Conservation (phyloP, 495 filamentous ascomycete genomes). For the Beverwykella pulmonaria region DNA sequence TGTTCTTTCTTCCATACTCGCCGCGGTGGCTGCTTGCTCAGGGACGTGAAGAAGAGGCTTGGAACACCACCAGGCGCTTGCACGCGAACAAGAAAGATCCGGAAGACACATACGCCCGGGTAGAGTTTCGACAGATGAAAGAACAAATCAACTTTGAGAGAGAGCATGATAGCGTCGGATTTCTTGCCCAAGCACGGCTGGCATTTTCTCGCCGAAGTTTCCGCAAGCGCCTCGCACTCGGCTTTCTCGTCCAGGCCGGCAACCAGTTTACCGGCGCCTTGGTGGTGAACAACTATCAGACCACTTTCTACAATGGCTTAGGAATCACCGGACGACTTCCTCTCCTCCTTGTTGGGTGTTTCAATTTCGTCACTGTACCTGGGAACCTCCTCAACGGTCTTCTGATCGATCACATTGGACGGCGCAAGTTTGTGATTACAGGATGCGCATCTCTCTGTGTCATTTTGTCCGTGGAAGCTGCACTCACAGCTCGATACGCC, state of each 20-base stretch:
- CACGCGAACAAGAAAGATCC: conserved; percentile 32
- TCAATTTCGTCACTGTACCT: conserved; percentile 20
- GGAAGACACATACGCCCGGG: conserved; percentile 31
- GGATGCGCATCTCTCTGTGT: conserved; percentile 16
- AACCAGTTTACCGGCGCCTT: conserved; percentile 12
- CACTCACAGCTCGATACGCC: conserved; percentile 12
- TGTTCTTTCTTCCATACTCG: conserved; percentile 57
- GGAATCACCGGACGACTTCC: conserved; percentile 16
- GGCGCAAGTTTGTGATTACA: conserved; percentile 27
- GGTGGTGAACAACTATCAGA: conserved; percentile 27
- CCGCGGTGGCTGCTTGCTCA: conserved; percentile 58
- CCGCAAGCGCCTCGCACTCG: conserved; percentile 13
- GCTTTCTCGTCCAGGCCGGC: conserved; percentile 16
- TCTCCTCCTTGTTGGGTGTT: conserved; percentile 21
- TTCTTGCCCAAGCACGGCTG: conserved; percentile 16
- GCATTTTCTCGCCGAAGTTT: conserved; percentile 13
- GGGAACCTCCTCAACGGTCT: conserved; percentile 32
- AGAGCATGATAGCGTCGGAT: conserved; percentile 22
- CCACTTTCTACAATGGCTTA: conserved; percentile 17
- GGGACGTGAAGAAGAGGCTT: conserved; percentile 32
- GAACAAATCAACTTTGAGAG: conserved; percentile 33
- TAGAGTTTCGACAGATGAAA: conserved; percentile 34
- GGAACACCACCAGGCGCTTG: conserved; percentile 20
- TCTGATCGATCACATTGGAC: conserved; percentile 33
- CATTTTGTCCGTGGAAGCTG: conserved; percentile 19